These are phyloP conservation scores for Lactuca saligna DNA, from an alignment of 129 eudicot species.

Conservation along the genomic window DNA sequence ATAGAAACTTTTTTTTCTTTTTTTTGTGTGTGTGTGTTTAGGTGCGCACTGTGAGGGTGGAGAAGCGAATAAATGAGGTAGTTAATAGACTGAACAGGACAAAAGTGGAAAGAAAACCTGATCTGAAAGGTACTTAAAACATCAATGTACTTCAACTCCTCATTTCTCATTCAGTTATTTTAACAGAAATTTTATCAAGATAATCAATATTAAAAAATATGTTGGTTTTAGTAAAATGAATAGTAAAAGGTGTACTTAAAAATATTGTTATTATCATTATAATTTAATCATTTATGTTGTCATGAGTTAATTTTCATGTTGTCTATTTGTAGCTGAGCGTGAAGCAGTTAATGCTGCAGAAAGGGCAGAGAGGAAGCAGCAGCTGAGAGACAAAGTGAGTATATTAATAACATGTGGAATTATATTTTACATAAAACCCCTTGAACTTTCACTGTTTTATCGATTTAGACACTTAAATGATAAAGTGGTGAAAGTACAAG, in stretches of 20 bases:
- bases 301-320: slow-evolving; percentile 24
- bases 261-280: not conserved
- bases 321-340: slow-evolving; percentile 63
- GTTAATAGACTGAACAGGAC: slow-evolving; percentile 88
- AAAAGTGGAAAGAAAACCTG: slow-evolving; percentile 92
- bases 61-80: slow-evolving; percentile 92
- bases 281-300: slow-evolving; percentile 3
- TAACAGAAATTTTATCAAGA: not conserved
- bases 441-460: not conserved
- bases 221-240: not conserved
- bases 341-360: slow-evolving; percentile 94
- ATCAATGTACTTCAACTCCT: not conserved
- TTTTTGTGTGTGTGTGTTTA: slow-evolving; percentile 24
- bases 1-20: not conserved
- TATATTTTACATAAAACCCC: not conserved
- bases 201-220: not conserved
- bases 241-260: not conserved
- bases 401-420: not conserved
- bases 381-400: slow-evolving; percentile 84
- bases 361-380: slow-evolving; percentile 88
- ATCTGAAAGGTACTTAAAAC: slow-evolving; percentile 62
- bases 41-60: slow-evolving; percentile 96
- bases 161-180: too few species aligned
- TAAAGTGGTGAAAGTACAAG: too few species aligned
- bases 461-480: not conserved